A percentile compares a stretch with the other conserved stretches of the same genome.
Evolutionary conservation across 352 stramenopile species (phyloP).

Genomic region (Pythium oligandrum): DNA sequence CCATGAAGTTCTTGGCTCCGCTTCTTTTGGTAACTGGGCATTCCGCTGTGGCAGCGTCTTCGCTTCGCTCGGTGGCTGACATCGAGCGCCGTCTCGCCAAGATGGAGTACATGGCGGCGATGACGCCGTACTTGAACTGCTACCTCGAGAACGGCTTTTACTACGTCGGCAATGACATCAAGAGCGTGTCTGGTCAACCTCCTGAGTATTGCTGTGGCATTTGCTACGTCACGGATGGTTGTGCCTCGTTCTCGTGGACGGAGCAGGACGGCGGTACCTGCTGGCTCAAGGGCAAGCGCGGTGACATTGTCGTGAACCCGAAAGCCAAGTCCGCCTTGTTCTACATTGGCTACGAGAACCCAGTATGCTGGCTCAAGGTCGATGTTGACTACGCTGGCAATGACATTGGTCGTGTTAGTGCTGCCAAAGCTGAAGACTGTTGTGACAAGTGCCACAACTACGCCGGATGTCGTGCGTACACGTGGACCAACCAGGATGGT

Average conservation of each 20-base stretch:
- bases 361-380: not conserved
- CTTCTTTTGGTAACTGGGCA: not conserved
- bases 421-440: conserved; percentile 6
- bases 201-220: conserved; percentile 11
- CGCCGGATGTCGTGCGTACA: conserved; percentile 6
- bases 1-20: not conserved
- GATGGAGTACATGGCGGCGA: conserved; percentile 4
- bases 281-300: conserved; percentile 17
- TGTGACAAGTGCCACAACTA: conserved; percentile 8
- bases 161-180: not conserved
- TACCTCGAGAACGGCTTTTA: conserved; percentile 5
- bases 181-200: not conserved
- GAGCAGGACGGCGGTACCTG: conserved; percentile 31
- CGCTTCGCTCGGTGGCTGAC: not conserved
- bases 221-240: conserved; percentile 13
- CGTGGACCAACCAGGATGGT: conserved; percentile 11
- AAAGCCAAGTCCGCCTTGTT: not conserved
- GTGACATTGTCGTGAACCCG: not conserved
- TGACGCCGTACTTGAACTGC: not conserved
- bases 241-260: conserved; percentile 16
- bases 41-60: not conserved
- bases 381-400: conserved; percentile 17
- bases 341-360: not conserved
- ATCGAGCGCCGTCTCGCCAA: not conserved
- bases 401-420: conserved; percentile 11